Percentiles rank a stretch among this genome's conserved stretches.
These are phyloP conservation scores for Vaccinium myrtillus DNA, from an alignment of 148 eudicot species.

Conservation along the genomic window DNA sequence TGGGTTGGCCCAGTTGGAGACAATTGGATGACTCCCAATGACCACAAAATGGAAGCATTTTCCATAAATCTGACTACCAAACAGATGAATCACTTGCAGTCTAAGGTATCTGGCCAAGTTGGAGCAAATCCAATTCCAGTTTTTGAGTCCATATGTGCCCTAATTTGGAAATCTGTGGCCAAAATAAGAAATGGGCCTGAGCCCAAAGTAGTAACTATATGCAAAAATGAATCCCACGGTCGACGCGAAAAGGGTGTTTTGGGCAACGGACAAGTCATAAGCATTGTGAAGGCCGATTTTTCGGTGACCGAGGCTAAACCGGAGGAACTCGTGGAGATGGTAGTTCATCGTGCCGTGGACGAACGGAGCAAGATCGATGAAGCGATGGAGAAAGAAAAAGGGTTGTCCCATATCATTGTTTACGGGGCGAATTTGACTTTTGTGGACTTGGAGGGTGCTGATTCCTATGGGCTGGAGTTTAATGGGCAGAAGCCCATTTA, in stretches of 20 bases:
- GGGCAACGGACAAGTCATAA: conserved; percentile 47
- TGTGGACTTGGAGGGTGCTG: conserved; percentile 45
- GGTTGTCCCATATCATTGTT: conserved; percentile 40
- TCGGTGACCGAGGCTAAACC: conserved; percentile 28
- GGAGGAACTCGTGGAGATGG: conserved; percentile 30
- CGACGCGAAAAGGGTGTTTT: not conserved
- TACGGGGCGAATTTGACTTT: conserved; percentile 83
- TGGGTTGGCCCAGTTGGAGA: conserved; percentile 66
- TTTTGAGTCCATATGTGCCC: conserved; percentile 54
- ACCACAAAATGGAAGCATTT: conserved; percentile 45
- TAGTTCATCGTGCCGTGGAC: conserved; percentile 32
- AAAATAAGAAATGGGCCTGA: conserved; percentile 35
- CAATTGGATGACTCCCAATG: conserved; percentile 40
- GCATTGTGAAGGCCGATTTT: conserved; percentile 38
- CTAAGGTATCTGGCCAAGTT: conserved; percentile 18
- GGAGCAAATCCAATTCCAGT: conserved; percentile 11
- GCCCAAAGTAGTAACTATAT: conserved; percentile 48
- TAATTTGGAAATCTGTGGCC: conserved; percentile 62
- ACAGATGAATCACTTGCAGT: conserved; percentile 37
- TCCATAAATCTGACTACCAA: conserved; percentile 39
- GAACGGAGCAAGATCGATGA: conserved; percentile 43
- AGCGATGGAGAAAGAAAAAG: conserved; percentile 38
- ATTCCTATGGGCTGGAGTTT: conserved; percentile 43
- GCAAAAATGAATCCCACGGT: conserved; percentile 18
- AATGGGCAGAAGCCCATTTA: conserved; percentile 46